Conservation (phyloP, 2,329 filamentous ascomycete species). For the Aspergillus terreus region DNA sequence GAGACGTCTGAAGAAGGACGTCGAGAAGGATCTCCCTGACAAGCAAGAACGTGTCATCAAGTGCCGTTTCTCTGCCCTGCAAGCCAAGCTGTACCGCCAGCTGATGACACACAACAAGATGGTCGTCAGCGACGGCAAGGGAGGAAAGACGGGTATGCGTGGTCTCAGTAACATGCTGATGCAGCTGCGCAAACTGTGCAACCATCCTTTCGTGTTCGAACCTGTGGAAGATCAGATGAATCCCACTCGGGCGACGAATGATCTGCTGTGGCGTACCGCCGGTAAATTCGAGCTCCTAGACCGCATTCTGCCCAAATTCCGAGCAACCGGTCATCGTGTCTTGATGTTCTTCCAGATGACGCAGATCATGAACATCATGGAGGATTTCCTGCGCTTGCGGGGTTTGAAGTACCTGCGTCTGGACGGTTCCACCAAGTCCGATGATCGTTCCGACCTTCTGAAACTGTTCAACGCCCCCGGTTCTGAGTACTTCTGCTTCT, state of each 20-base stretch:
- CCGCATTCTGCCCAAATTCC: slow-evolving; percentile 88
- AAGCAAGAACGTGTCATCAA: slow-evolving; percentile 99
- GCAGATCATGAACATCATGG: slow-evolving; percentile 99
- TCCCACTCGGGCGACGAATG: slow-evolving; percentile 80
- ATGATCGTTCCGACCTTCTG: slow-evolving; percentile 89
- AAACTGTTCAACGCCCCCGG: slow-evolving; percentile 83
- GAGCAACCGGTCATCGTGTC: slow-evolving; percentile 84
- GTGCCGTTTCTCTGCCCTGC: slow-evolving; percentile 93
- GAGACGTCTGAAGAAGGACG: slow-evolving; percentile 97
- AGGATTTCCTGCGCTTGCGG: slow-evolving; percentile 86
- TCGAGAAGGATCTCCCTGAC: slow-evolving; percentile 97
- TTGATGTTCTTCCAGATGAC: slow-evolving; percentile 99
- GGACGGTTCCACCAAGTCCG: slow-evolving; percentile 95
- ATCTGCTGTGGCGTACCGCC: slow-evolving; percentile 88
- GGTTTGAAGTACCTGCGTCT: slow-evolving; percentile 84
- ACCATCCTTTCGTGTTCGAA: slow-evolving; percentile 98
- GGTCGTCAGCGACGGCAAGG: slow-evolving; percentile 90
- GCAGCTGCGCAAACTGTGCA: slow-evolving; percentile 97
- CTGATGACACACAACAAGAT: slow-evolving; percentile 95
- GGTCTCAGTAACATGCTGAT: slow-evolving; percentile 99
- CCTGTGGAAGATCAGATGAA: slow-evolving; percentile 99
- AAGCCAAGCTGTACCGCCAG: slow-evolving; percentile 93
- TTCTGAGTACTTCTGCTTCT: slow-evolving; percentile 95
- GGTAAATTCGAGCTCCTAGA: slow-evolving; percentile 98
- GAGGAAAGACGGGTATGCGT: slow-evolving; percentile 87